phyloP scores from a whole-genome alignment of 176 grass and related monocot genomes.

The Bromus sterilis region DNA sequence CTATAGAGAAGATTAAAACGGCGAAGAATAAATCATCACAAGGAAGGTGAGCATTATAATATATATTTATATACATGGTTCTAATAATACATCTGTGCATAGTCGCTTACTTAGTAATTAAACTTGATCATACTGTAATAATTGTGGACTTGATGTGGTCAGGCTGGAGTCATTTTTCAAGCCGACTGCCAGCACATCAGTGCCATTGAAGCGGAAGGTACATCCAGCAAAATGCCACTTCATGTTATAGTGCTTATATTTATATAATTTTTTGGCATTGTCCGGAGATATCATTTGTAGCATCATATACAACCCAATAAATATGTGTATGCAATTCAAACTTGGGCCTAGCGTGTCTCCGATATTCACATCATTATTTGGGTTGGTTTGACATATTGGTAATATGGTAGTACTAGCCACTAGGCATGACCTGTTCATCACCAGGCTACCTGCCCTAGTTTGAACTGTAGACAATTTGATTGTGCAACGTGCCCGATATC shows the following conservation, averaged over 20 bases:
- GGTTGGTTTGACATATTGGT: not conserved
- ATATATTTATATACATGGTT: not conserved
- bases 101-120: not conserved
- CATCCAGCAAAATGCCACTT: not conserved
- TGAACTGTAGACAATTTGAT: not conserved
- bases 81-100: not conserved
- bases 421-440: not conserved
- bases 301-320: not conserved
- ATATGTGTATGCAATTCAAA: not conserved
- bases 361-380: not conserved
- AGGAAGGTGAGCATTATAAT: constrained; percentile 41
- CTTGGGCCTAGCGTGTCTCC: not conserved
- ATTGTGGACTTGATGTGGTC: not conserved
- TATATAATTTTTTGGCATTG: not conserved
- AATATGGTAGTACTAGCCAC: not conserved
- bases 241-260: not conserved
- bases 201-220: constrained; percentile 46
- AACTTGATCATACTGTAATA: not conserved
- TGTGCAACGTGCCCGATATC: not conserved
- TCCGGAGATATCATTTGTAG: not conserved
- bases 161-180: constrained; percentile 68
- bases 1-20: constrained; percentile 88
- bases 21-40: constrained; percentile 76
- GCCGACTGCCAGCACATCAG: constrained; percentile 34
- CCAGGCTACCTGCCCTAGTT: not conserved